Evolutionary conservation across 2,329 filamentous ascomycete species (phyloP).

Genomic region (Penicillium sp.): DNA sequence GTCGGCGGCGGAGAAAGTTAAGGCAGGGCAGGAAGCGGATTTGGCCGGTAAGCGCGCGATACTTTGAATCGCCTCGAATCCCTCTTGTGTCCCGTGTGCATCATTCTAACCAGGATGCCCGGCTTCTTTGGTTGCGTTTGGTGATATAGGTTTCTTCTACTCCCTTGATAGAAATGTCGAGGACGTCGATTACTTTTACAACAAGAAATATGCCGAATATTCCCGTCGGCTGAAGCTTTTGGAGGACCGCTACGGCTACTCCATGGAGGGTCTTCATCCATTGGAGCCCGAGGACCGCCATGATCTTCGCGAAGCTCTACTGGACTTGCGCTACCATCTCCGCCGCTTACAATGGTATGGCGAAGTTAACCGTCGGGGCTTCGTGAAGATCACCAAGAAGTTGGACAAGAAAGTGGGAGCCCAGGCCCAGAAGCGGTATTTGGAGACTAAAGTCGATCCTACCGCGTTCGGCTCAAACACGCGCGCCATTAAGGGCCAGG

Average conservation of each 20-base stretch:
- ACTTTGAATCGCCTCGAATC: constrained; percentile 4
- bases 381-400: constrained; percentile 99
- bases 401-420: constrained; percentile 89
- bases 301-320: constrained; percentile 83
- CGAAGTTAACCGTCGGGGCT: constrained; percentile 91
- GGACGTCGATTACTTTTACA: constrained; percentile 95
- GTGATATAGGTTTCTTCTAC: constrained; percentile 82
- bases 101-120: constrained; percentile 26
- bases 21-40: constrained; percentile 74
- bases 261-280: constrained; percentile 66
- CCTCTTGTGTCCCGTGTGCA: constrained; percentile 8
- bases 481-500: constrained; percentile 59
- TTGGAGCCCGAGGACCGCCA: constrained; percentile 87
- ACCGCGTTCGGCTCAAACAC: constrained; percentile 80
- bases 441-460: constrained; percentile 87
- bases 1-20: constrained; percentile 64
- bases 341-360: constrained; percentile 97
- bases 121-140: constrained; percentile 4
- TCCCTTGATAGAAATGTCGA: constrained; percentile 95
- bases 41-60: constrained; percentile 72
- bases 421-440: constrained; percentile 78
- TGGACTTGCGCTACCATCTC: constrained; percentile 83
- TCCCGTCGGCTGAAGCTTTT: constrained; percentile 81
- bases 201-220: constrained; percentile 87
- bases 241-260: constrained; percentile 80